A percentile compares a stretch with the other conserved stretches of the same genome.
phyloP scores from a whole-genome alignment of 2,329 filamentous ascomycete species.

The Cordyceps javanica region DNA sequence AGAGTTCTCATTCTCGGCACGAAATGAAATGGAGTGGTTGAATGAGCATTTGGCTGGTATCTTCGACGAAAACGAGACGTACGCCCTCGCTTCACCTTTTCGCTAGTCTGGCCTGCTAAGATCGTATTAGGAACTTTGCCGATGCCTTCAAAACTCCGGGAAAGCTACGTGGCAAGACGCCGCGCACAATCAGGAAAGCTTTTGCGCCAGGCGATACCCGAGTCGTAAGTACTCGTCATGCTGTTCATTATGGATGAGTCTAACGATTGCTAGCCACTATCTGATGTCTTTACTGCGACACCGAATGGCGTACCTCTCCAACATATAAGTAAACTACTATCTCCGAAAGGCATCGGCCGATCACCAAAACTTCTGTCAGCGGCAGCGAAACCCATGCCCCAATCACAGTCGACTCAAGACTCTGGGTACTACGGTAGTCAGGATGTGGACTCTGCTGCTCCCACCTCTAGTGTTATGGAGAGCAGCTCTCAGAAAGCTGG shows the following conservation, averaged over 20 bases:
- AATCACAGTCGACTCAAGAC: conserved; percentile 36
- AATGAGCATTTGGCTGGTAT: conserved; percentile 98
- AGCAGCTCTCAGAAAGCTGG: conserved; percentile 6
- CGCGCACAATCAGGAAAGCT: conserved; percentile 61
- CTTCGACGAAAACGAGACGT: conserved; percentile 83
- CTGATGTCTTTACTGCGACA: conserved; percentile 51
- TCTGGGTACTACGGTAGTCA: conserved; percentile 70
- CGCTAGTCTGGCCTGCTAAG: conserved; percentile 22
- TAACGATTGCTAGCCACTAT: conserved; percentile 45
- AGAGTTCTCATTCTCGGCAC: conserved; percentile 85
- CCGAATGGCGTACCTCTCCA: conserved; percentile 45
- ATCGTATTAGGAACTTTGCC: conserved; percentile 64
- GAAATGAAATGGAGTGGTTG: conserved; percentile 94
- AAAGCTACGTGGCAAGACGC: conserved; percentile 76
- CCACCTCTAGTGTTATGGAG: conserved; percentile 15
- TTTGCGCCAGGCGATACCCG: conserved; percentile 49
- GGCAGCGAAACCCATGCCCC: conserved; percentile 21
- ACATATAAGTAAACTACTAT: conserved; percentile 22
- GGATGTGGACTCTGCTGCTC: conserved; percentile 26
- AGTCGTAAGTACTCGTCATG: conserved; percentile 45
- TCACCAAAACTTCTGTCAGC: conserved; percentile 26
- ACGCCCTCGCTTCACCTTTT: conserved; percentile 22
- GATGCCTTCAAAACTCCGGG: conserved; percentile 95
- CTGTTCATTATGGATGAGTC: conserved; percentile 15
- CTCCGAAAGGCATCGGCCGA: conserved; percentile 27